Evolutionary conservation across 2,329 filamentous ascomycete genomes (phyloP).

Genomic region (Cercospora nicotianae): DNA sequence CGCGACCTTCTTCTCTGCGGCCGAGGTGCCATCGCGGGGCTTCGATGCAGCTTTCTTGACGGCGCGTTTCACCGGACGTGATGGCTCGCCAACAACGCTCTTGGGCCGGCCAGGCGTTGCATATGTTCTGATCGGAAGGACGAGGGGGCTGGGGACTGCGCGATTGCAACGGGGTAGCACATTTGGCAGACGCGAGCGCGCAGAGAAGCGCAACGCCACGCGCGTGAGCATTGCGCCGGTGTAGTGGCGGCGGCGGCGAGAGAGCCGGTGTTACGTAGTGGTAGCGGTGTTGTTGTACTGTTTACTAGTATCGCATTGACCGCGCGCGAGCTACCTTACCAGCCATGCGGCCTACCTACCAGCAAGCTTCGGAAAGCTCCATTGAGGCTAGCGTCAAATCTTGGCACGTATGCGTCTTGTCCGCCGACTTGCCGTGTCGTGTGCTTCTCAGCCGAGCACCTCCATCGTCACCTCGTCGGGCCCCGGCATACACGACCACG

Average conservation of each 20-base stretch:
- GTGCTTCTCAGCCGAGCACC: neutral
- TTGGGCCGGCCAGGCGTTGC: constrained; percentile 37
- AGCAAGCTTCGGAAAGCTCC: neutral
- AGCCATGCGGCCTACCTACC: neutral
- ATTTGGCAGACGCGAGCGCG: constrained; percentile 24
- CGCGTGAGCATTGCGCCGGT: constrained; percentile 27
- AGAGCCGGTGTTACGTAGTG: neutral
- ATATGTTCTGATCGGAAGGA: constrained; percentile 26
- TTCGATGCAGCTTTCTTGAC: constrained; percentile 32
- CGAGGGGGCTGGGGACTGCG: constrained; percentile 14
- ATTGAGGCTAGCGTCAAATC: neutral
- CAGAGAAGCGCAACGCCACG: constrained; percentile 29
- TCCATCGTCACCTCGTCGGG: neutral
- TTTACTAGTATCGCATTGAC: neutral
- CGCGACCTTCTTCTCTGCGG: constrained; percentile 29
- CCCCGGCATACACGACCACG: neutral
- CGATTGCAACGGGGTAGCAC: neutral
- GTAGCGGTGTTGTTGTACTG: constrained; percentile 2
- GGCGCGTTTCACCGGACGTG: constrained; percentile 34
- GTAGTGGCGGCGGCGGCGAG: neutral
- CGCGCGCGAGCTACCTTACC: constrained; percentile 8
- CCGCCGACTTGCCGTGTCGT: neutral
- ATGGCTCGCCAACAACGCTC: constrained; percentile 37
- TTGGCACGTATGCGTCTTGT: neutral
- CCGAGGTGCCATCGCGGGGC: constrained; percentile 21